Evolutionary conservation across 2,329 filamentous ascomycete species (phyloP).

Genomic region (Chaetoscypha palmicola): DNA sequence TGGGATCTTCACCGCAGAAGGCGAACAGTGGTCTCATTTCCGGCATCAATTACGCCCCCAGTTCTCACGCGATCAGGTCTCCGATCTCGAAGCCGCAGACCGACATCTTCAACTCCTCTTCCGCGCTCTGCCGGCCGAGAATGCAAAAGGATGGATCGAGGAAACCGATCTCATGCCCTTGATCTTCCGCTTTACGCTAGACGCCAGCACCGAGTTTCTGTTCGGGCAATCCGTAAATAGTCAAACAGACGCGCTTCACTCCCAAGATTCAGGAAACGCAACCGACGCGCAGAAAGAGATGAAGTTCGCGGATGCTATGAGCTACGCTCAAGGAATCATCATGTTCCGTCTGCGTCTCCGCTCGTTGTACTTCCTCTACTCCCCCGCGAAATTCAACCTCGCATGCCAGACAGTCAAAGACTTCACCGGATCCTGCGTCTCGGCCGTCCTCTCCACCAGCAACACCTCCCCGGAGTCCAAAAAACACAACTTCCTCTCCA

Average conservation of each 20-base stretch:
- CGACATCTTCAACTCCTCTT: constrained; percentile 45
- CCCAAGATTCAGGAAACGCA: constrained; percentile 16
- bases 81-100: constrained; percentile 31
- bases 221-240: constrained; percentile 46
- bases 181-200: constrained; percentile 52
- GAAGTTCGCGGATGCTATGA: constrained; percentile 35
- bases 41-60: constrained; percentile 34
- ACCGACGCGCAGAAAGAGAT: constrained; percentile 18
- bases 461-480: constrained; percentile 26
- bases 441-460: constrained; percentile 16
- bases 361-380: constrained; percentile 23
- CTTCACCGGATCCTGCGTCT: constrained; percentile 26
- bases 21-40: constrained; percentile 33
- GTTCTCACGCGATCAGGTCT: constrained; percentile 31
- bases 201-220: constrained; percentile 50
- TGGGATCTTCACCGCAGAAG: constrained; percentile 37
- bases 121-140: constrained; percentile 20
- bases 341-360: constrained; percentile 28
- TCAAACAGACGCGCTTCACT: constrained; percentile 36
- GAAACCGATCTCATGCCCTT: constrained; percentile 47
- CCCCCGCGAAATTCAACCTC: constrained; percentile 25
- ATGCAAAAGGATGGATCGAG: constrained; percentile 27
- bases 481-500: constrained; percentile 38
- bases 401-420: constrained; percentile 25
- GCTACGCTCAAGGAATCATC: constrained; percentile 31